phyloP scores from a whole-genome alignment of 75 land plant genomes.

The Isoetes taiwanensis region DNA sequence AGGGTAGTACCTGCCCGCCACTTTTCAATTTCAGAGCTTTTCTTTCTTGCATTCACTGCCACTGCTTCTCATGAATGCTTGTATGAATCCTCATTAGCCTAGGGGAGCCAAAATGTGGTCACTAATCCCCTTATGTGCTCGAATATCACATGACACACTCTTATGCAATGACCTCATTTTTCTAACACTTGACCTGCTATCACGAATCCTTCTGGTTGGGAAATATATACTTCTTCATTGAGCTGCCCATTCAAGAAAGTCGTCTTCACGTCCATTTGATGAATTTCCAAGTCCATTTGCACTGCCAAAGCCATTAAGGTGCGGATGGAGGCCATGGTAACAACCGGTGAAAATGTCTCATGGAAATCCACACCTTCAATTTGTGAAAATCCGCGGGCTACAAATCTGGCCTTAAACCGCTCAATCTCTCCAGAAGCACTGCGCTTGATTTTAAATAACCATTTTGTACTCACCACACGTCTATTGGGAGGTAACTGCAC shows the following conservation, averaged over 20 bases:
- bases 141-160: too few species aligned
- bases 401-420: neutral
- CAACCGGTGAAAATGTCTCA: neutral
- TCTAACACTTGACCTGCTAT: too few species aligned
- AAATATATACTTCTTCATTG: neutral
- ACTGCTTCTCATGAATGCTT: too few species aligned
- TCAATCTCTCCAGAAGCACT: neutral
- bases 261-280: neutral
- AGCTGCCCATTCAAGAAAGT: neutral
- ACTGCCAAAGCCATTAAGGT: neutral
- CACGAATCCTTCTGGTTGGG: neutral
- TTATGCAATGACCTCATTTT: too few species aligned
- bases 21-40: too few species aligned
- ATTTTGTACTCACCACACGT: neutral
- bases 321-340: neutral
- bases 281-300: constrained; percentile 1
- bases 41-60: too few species aligned
- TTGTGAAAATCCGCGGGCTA: neutral
- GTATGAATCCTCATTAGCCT: too few species aligned
- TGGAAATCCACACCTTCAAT: neutral
- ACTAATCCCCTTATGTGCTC: too few species aligned
- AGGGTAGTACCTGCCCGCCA: too few species aligned
- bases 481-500: neutral
- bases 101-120: too few species aligned
- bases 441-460: constrained; percentile 1